Percentiles rank a stretch among this genome's conserved stretches.
Conservation (phyloP, 176 grass and related monocot genomes). For the Oryza punctata region DNA sequence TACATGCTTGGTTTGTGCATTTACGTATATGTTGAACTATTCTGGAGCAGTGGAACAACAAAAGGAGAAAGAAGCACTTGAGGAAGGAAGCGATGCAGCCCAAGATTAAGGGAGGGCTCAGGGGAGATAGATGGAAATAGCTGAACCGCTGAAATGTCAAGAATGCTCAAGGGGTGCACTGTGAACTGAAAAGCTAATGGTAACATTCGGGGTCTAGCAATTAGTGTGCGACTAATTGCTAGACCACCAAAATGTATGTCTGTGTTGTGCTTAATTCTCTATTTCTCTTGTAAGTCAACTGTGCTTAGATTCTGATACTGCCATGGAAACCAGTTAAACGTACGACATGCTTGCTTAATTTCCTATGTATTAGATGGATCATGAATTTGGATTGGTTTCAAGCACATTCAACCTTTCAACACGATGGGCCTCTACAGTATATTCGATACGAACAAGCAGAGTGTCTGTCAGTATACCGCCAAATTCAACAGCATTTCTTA, state of each 20-base stretch:
- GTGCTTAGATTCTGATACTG: background rate
- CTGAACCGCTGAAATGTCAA: background rate
- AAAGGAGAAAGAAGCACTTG: conserved; percentile 59
- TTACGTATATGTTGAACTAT: background rate
- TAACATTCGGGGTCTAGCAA: background rate
- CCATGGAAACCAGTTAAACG: background rate
- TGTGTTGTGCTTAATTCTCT: too few relatives aligned
- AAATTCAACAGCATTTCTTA: too few relatives aligned
- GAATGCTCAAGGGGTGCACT: background rate
- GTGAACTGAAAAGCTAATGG: background rate
- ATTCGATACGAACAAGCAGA: too few relatives aligned
- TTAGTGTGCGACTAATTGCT: background rate
- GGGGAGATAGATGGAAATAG: background rate
- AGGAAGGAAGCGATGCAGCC: conserved; percentile 37
- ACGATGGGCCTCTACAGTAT: background rate
- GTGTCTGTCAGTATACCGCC: too few relatives aligned
- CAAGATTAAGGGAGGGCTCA: conserved; percentile 57
- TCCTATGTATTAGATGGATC: background rate
- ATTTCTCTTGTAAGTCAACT: background rate
- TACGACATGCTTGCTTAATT: background rate
- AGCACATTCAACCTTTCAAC: background rate
- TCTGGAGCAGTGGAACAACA: conserved; percentile 75
- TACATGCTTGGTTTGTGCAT: background rate
- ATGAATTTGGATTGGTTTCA: background rate
- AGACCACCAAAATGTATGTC: too few relatives aligned